Evolutionary conservation across 2,329 filamentous ascomycete species (phyloP).

Genomic region (Xylaria sp.): DNA sequence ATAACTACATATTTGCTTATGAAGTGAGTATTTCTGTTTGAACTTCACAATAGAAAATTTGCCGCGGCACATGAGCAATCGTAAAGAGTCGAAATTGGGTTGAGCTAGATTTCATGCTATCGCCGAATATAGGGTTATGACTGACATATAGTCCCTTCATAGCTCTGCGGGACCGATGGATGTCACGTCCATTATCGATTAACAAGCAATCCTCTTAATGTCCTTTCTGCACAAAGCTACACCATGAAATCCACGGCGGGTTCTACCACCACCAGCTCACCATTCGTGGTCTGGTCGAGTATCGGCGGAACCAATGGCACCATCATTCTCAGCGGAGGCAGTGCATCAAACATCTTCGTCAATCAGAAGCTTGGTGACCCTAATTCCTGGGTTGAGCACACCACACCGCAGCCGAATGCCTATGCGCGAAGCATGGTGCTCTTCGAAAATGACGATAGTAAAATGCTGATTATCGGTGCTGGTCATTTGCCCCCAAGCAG

Average conservation of each 20-base stretch:
- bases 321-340: conserved; percentile 44
- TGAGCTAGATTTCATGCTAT: neutral
- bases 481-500: conserved; percentile 52
- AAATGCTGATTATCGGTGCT: conserved; percentile 50
- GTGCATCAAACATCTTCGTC: conserved; percentile 41
- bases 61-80: too few species aligned
- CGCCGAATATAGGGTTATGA: neutral
- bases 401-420: conserved; percentile 38
- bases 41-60: too few species aligned
- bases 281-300: conserved; percentile 46
- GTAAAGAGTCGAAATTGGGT: neutral
- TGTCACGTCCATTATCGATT: conserved; percentile 45
- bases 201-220: conserved; percentile 38
- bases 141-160: neutral
- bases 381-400: conserved; percentile 41
- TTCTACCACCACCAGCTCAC: conserved; percentile 39
- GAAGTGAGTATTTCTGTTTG: conserved; percentile 34
- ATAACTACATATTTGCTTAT: conserved; percentile 65
- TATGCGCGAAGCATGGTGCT: conserved; percentile 42
- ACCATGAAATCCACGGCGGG: conserved; percentile 36
- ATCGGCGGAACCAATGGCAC: conserved; percentile 43
- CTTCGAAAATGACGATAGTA: conserved; percentile 35
- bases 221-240: conserved; percentile 36
- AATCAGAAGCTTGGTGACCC: conserved; percentile 42
- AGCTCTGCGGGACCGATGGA: conserved; percentile 44